phyloP scores from a whole-genome alignment of 208 protist species.

The Leishmania aethiopica region DNA sequence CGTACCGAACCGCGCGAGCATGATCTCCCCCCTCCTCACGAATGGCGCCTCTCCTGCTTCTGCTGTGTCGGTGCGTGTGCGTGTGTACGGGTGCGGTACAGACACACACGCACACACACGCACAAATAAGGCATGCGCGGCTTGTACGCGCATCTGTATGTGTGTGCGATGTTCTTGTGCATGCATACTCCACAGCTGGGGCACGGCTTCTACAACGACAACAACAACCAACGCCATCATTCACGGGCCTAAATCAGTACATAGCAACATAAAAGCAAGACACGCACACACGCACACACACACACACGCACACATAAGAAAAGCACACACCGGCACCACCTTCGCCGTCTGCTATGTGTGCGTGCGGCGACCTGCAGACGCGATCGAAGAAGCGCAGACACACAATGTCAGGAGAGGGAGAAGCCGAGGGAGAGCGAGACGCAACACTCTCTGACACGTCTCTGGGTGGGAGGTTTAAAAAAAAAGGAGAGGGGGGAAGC shows the following conservation, averaged over 20 bases:
- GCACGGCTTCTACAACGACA: background rate
- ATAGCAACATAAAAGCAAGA: conserved; percentile 18
- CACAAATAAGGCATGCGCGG: background rate
- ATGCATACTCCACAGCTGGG: background rate
- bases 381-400: background rate
- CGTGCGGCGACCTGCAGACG: background rate
- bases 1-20: background rate
- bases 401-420: background rate
- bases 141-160: background rate
- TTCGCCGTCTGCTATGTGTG: too few relatives aligned
- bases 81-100: background rate
- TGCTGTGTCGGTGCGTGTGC: background rate
- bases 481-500: background rate
- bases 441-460: background rate
- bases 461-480: background rate
- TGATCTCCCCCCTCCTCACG: background rate
- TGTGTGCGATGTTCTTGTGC: background rate
- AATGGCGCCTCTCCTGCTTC: background rate
- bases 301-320: background rate
- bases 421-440: too few relatives aligned
- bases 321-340: too few relatives aligned
- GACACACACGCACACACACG: background rate
- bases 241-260: background rate
- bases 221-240: background rate
- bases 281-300: background rate